phyloP scores from a whole-genome alignment of 345 rosid species.

The Lagerstroemia speciosa region DNA sequence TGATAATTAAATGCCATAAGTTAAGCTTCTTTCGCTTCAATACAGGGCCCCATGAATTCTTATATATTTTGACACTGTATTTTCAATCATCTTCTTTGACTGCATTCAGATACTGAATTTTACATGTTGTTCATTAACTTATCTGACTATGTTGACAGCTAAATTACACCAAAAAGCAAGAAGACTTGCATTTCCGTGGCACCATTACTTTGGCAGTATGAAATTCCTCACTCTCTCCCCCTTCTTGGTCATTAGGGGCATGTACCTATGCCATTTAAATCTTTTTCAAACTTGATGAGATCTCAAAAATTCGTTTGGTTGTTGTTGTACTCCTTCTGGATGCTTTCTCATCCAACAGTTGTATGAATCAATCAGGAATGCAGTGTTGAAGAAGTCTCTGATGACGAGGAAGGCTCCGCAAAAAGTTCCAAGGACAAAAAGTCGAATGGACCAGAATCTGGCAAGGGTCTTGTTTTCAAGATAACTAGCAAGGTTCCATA shows the following conservation, averaged over 20 bases:
- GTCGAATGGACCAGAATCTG: conserved; percentile 68
- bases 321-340: neutral
- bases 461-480: conserved; percentile 70
- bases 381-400: conserved; percentile 63
- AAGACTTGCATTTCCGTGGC: conserved; percentile 87
- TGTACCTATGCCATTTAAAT: neutral
- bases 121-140: neutral
- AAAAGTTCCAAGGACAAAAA: conserved; percentile 83
- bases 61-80: neutral
- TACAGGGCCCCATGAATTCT: neutral
- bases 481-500: conserved; percentile 83
- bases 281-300: neutral
- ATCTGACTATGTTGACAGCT: conserved; percentile 32
- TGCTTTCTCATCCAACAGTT: neutral
- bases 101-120: neutral
- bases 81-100: neutral
- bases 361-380: conserved; percentile 55
- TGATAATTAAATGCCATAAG: neutral
- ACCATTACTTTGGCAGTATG: conserved; percentile 75
- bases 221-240: neutral
- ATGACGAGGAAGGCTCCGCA: conserved; percentile 63
- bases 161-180: conserved; percentile 89
- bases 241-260: neutral
- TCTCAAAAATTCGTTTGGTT: neutral
- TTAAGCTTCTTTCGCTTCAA: neutral